Evolutionary conservation across 306 rosid genomes (phyloP), one percentile per base, ranked within the genome.

Genomic region (Malus sylvestris): DNA sequence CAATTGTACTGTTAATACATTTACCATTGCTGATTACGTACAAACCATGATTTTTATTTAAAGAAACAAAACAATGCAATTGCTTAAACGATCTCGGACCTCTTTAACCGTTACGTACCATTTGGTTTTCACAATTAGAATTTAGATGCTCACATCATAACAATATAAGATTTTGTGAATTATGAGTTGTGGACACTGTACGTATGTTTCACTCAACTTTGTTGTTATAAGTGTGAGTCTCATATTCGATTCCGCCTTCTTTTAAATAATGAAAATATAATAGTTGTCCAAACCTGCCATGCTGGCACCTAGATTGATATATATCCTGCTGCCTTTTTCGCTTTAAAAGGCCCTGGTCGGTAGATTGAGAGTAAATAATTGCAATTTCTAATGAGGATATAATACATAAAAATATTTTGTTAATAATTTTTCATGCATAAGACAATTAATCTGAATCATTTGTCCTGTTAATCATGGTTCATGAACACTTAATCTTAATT

Each of bases 391-490:
- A 29, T 62, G n/a, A 62, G 4, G 40, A 62, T 62, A 5, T 27
- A 57, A 7, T 13, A 1, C 35, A 23, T 3, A 27, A 62, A 62
- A 9, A 32, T 5, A 16, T 6, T 29, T 53, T 55, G 35, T 72
- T 55, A 7, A 59, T 22, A 33, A 6, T 72, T 55, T 71, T 16
- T 40, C 22, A 1, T 38, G 23, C 25, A 42, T 58, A 72, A 20
- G 55, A 70, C 22, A 22, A 11, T 23, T 58, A 59, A 22, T 30
- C 18, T 1, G 10, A 29, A 35, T 30, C 10, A 32, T 7, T n/a
- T 58, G 27, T 72, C 55, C 59, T 23, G 57, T 57, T 72, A 58
- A 72, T 58, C 22, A 27, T 58, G 76, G 67, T 72, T 58, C 66
- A 55, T 72, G 52, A 25, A 35, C 76, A 57, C 18, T 52, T 52